Evolutionary conservation across 2,329 filamentous ascomycete species (phyloP).

Genomic region (Claviceps cyperi): DNA sequence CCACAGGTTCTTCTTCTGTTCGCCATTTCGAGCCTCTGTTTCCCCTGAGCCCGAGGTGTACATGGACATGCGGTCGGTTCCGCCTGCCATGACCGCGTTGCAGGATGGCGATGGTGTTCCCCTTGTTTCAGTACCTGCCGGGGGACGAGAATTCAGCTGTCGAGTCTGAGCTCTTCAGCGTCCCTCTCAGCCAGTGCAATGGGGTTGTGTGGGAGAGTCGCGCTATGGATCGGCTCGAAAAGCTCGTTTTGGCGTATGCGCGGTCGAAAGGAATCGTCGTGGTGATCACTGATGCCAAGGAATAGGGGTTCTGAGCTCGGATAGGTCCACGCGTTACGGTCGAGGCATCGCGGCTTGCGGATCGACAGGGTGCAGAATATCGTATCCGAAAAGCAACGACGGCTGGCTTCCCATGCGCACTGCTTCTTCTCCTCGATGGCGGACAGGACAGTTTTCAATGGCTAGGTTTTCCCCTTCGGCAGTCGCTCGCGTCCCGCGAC

Average conservation of each 20-base stretch:
- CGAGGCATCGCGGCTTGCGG: neutral
- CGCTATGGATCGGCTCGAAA: neutral
- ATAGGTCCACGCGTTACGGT: neutral
- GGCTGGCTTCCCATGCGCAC: neutral
- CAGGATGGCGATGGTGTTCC: neutral
- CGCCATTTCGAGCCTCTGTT: constrained; percentile 45
- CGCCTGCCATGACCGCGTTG: constrained; percentile 29
- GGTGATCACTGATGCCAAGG: constrained; percentile 1
- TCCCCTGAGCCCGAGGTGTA: constrained; percentile 41
- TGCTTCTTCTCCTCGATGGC: neutral
- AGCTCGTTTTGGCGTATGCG: constrained; percentile 2
- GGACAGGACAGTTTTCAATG: too few relatives aligned
- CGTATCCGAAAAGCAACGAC: neutral
- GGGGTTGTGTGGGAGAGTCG: neutral
- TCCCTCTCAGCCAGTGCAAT: neutral
- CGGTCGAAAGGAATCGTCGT: constrained; percentile 6
- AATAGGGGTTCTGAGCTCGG: neutral
- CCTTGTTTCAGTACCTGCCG: neutral
- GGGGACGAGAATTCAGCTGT: neutral
- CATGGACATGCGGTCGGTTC: constrained; percentile 41
- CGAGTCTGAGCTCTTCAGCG: neutral
- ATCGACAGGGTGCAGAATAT: neutral
- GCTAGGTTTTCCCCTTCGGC: neutral
- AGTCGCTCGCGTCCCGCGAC: neutral
- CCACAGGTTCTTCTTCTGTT: constrained; percentile 84